Evolutionary conservation across 208 protist species (phyloP), one percentile per base, ranked within the genome.

Genomic region (Wallacemonas rigidus): DNA sequence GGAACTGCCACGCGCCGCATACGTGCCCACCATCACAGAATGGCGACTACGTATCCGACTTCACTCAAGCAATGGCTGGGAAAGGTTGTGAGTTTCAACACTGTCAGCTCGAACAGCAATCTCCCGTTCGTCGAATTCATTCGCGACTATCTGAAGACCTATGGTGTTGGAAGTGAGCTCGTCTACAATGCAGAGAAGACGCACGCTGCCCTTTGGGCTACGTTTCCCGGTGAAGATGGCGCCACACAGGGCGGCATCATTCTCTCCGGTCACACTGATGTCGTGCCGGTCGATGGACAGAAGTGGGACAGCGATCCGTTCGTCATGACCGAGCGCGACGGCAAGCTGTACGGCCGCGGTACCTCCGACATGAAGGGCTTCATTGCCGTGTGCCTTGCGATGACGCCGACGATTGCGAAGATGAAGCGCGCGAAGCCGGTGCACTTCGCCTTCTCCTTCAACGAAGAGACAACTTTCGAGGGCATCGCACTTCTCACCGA

Each of bases 261-360:
- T 48, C 43, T 88, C 17, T 81, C 74, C 26, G 87, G 84, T 17
- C 80, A 90, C 77, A 90, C 77, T 7, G 85, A 93, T 63, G 85
- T 93, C 40, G 88, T 93, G 69, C 83, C 88, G 26, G 85, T 90
- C 69, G 80, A 80, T 43, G 88, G 83, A 43, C 88, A 93, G 77
- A 72, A 79, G 83, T 90, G 87, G 80, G 73, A 80, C 74, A 82
- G 44, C 48, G 84, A 88, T 72, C 79, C 87, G 5, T 90, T 92
- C 50, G 62, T 57, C 43, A 55, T 89, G 71, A 75, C 70, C n/a
- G 87, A 92, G 72, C 71, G 55, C 65, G 80, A 82, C 45, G 84
- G 77, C 61, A 87, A 82, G 65, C 69, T 90, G 53, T 92, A 85
- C 75, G 84, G 84, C 11, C 80, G 84, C 41, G 87, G 82, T 47